Evolutionary conservation across 1,139 yeast genomes (phyloP).

Genomic region (Taphrina confusa): DNA sequence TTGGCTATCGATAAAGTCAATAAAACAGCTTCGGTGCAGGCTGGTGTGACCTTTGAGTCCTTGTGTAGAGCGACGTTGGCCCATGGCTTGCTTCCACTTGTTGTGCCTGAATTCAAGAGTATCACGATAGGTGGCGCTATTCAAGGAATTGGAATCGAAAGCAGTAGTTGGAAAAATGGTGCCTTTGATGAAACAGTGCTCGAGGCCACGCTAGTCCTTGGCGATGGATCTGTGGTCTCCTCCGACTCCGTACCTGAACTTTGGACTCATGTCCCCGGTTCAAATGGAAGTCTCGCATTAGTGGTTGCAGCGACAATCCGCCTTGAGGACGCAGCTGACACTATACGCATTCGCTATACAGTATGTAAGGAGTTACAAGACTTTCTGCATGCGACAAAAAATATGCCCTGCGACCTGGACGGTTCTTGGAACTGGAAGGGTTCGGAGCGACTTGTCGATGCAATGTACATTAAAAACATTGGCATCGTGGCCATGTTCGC

Average conservation of each 20-base stretch:
- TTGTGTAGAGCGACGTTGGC: constrained; percentile 9
- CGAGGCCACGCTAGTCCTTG: constrained; percentile 18
- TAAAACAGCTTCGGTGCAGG: not conserved
- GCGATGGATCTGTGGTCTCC: constrained; percentile 4
- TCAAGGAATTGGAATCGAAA: constrained; percentile 28
- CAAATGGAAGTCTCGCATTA: constrained; percentile 15
- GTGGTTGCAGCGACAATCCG: constrained; percentile 10
- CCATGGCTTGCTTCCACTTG: constrained; percentile 20
- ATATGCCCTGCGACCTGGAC: not conserved
- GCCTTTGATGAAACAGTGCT: constrained; percentile 10
- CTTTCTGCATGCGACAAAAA: not conserved
- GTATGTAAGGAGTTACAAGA: not conserved
- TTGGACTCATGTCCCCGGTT: constrained; percentile 19
- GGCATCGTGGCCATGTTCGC: constrained; percentile 24
- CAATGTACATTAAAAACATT: not conserved
- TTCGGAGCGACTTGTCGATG: constrained; percentile 3
- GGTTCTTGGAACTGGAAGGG: constrained; percentile 11
- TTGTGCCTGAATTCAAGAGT: constrained; percentile 21
- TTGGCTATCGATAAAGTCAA: not conserved
- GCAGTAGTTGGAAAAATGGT: constrained; percentile 19
- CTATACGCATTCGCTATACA: not conserved
- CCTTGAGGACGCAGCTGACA: not conserved
- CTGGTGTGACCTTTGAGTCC: constrained; percentile 3
- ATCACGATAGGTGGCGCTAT: constrained; percentile 30
- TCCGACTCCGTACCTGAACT: constrained; percentile 10